These are phyloP conservation scores for Pleurotus pulmonarius DNA, from an alignment of 768 basidiomycete genomes.

Conservation along the genomic window DNA sequence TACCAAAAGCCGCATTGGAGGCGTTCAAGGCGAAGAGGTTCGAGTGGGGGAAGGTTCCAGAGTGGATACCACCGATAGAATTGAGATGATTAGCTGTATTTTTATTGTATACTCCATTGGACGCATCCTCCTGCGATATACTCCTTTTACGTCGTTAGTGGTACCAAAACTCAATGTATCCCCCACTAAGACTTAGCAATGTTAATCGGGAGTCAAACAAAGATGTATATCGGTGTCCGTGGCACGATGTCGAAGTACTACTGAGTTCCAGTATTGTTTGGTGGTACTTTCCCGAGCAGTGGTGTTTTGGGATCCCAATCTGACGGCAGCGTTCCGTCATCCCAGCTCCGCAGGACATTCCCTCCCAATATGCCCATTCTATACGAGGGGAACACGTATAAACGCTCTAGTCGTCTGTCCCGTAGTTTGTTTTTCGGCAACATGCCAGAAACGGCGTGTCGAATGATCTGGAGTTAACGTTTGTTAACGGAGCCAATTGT, in stretches of 20 bases:
- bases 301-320: constrained; percentile 7
- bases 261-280: background rate
- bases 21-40: constrained; percentile 58
- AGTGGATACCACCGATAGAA: constrained; percentile 69
- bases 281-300: background rate
- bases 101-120: background rate
- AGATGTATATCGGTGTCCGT: background rate
- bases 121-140: background rate
- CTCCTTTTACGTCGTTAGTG: background rate
- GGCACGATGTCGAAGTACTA: background rate
- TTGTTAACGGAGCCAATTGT: background rate
- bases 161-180: background rate
- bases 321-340: constrained; percentile 62
- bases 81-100: constrained; percentile 33
- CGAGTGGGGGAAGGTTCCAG: constrained; percentile 66
- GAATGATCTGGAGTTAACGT: constrained; percentile 67
- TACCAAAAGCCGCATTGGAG: constrained; percentile 47
- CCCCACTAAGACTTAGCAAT: too few relatives aligned
- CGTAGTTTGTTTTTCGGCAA: constrained; percentile 96
- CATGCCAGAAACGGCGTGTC: constrained; percentile 97
- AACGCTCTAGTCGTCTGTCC: constrained; percentile 79
- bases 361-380: constrained; percentile 73
- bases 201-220: too few relatives aligned
- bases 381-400: constrained; percentile 82
- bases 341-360: constrained; percentile 82